Evolutionary conservation across 805 yeast species (phyloP).

Genomic region (Ogataea kodamae): DNA sequence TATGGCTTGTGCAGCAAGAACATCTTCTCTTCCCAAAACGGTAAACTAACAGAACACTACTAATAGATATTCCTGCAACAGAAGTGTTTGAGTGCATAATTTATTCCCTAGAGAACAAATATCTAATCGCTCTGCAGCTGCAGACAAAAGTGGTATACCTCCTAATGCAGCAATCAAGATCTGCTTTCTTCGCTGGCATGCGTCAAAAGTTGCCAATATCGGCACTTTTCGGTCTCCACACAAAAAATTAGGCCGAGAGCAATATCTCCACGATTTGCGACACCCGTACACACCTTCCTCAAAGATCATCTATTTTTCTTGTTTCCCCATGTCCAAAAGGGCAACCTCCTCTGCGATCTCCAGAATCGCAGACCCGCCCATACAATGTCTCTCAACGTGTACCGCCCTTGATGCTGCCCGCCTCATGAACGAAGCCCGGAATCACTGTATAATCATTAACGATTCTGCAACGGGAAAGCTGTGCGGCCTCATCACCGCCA

Average conservation of each 20-base stretch:
- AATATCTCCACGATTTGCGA: background rate
- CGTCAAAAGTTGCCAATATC: conserved; percentile 2
- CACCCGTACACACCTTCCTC: conserved; percentile 3
- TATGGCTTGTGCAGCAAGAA: too few relatives aligned
- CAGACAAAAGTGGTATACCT: too few relatives aligned
- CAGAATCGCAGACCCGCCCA: conserved; percentile 36
- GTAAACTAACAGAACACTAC: too few relatives aligned
- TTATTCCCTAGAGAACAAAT: too few relatives aligned
- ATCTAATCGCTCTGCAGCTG: too few relatives aligned
- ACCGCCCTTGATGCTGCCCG: conserved; percentile 34
- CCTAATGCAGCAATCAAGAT: conserved; percentile 1
- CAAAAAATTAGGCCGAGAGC: too few relatives aligned
- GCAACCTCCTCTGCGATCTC: conserved; percentile 17
- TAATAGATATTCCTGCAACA: too few relatives aligned
- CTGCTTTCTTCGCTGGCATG: conserved; percentile 9
- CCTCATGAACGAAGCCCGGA: conserved; percentile 37
- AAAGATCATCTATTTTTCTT: background rate
- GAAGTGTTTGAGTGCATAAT: too few relatives aligned
- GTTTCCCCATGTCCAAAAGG: conserved; percentile 9
- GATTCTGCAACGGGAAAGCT: conserved; percentile 26
- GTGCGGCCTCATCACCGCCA: conserved; percentile 43
- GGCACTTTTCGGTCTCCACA: too few relatives aligned
- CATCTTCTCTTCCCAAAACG: too few relatives aligned
- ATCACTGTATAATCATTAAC: conserved; percentile 41
- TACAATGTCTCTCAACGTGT: conserved; percentile 34